Conservation (phyloP, 106 monocot species). For the Iris macrosiphon region DNA sequence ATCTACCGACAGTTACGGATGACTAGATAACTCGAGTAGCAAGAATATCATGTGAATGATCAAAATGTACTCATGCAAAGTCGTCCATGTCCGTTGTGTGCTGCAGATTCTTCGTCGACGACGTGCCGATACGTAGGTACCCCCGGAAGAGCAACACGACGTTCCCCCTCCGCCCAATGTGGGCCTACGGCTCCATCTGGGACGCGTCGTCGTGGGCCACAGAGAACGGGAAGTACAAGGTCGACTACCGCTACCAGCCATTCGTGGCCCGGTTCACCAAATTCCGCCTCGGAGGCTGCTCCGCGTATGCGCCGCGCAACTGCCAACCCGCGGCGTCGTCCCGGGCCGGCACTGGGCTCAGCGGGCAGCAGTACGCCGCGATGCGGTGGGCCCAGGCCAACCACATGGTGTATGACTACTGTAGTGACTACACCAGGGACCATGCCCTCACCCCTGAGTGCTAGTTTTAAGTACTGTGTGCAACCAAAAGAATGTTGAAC, state of each 20-base stretch:
- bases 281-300: slow-evolving; percentile 31
- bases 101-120: slow-evolving; percentile 47
- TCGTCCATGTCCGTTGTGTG: no score
- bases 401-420: slow-evolving; percentile 50
- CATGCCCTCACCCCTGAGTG: slow-evolving; percentile 44
- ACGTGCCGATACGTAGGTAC: slow-evolving; percentile 40
- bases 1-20: no score
- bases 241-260: slow-evolving; percentile 38
- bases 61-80: no score
- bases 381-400: slow-evolving; percentile 39
- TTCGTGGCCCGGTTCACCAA: slow-evolving; percentile 29
- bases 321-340: slow-evolving; percentile 37
- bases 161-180: slow-evolving; percentile 45
- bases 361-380: slow-evolving; percentile 22
- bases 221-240: slow-evolving; percentile 43
- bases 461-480: not conserved
- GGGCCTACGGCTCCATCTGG: slow-evolving; percentile 59
- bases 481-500: no score
- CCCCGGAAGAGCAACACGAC: slow-evolving; percentile 19
- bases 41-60: no score
- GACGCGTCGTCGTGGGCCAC: slow-evolving; percentile 61
- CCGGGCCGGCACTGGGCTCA: slow-evolving; percentile 24
- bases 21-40: no score
- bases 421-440: slow-evolving; percentile 34
- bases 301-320: slow-evolving; percentile 8